phyloP scores from a whole-genome alignment of 768 basidiomycete genomes.

The Saitozyma sp. region DNA sequence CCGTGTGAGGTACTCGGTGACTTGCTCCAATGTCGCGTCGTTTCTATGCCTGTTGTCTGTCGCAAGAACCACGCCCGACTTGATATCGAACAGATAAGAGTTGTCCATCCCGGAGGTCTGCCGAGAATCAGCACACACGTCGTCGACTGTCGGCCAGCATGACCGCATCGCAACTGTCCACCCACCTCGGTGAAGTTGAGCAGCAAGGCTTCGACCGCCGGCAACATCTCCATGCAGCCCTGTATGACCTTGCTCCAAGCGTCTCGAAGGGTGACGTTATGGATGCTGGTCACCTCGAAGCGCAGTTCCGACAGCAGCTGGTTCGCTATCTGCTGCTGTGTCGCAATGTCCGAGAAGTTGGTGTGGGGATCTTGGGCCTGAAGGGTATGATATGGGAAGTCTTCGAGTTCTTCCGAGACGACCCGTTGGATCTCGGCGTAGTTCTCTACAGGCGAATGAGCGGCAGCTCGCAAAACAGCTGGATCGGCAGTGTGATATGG shows the following conservation, averaged over 20 bases:
- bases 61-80: constrained; percentile 83
- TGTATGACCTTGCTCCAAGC: constrained; percentile 89
- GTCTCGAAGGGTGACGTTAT: constrained; percentile 87
- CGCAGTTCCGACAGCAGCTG: constrained; percentile 59
- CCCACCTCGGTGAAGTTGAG: constrained; percentile 58
- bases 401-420: constrained; percentile 75
- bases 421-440: constrained; percentile 87
- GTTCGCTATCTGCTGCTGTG: constrained; percentile 62
- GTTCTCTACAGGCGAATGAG: constrained; percentile 62
- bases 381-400: constrained; percentile 55
- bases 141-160: background rate
- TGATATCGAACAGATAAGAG: constrained; percentile 86
- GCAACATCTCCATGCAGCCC: constrained; percentile 78
- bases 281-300: constrained; percentile 88
- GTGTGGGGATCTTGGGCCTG: constrained; percentile 19
- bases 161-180: background rate
- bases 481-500: background rate
- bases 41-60: constrained; percentile 65
- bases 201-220: constrained; percentile 80
- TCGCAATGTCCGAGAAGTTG: constrained; percentile 60
- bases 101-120: constrained; percentile 92
- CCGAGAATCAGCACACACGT: background rate
- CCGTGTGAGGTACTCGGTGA: constrained; percentile 85
- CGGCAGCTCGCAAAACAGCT: background rate
- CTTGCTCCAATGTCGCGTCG: constrained; percentile 77